Percentiles rank a stretch among this genome's conserved stretches.
Conservation (phyloP, 352 stramenopile genomes). For the Phytopythium delawarense region DNA sequence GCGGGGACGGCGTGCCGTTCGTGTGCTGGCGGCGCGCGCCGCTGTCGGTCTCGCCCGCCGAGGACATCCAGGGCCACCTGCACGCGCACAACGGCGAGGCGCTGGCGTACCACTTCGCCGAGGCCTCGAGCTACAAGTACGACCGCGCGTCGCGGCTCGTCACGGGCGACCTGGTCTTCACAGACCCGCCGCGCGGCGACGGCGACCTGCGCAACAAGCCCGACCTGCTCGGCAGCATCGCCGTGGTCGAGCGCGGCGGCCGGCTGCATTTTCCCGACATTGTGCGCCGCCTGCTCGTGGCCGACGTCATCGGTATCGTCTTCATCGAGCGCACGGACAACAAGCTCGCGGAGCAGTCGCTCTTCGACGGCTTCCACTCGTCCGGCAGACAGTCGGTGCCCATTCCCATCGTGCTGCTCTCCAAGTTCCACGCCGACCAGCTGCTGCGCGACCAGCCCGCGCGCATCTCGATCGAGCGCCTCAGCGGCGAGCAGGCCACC, state of each 20-base stretch:
- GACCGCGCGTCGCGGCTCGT: slow-evolving; percentile 53
- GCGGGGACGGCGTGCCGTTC: slow-evolving; percentile 60
- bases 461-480: slow-evolving; percentile 61
- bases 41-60: slow-evolving; percentile 7
- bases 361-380: slow-evolving; percentile 87
- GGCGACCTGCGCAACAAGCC: slow-evolving; percentile 55
- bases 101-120: slow-evolving; percentile 66
- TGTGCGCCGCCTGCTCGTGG: slow-evolving; percentile 59
- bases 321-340: slow-evolving; percentile 70
- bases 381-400: slow-evolving; percentile 67
- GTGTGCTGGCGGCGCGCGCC: slow-evolving; percentile 47
- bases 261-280: slow-evolving; percentile 85
- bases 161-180: slow-evolving; percentile 47
- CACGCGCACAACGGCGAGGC: slow-evolving; percentile 25
- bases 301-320: slow-evolving; percentile 62
- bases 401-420: slow-evolving; percentile 77
- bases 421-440: slow-evolving; percentile 75
- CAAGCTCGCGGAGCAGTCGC: slow-evolving; percentile 52
- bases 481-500: slow-evolving; percentile 68
- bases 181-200: slow-evolving; percentile 64
- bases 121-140: slow-evolving; percentile 81
- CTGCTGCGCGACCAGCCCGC: slow-evolving; percentile 47
- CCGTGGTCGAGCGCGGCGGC: slow-evolving; percentile 71
- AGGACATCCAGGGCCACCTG: slow-evolving; percentile 23
- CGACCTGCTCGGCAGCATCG: slow-evolving; percentile 60